Evolutionary conservation across 1,139 yeast species (phyloP).

Genomic region (Candida pseudoviswanathii): DNA sequence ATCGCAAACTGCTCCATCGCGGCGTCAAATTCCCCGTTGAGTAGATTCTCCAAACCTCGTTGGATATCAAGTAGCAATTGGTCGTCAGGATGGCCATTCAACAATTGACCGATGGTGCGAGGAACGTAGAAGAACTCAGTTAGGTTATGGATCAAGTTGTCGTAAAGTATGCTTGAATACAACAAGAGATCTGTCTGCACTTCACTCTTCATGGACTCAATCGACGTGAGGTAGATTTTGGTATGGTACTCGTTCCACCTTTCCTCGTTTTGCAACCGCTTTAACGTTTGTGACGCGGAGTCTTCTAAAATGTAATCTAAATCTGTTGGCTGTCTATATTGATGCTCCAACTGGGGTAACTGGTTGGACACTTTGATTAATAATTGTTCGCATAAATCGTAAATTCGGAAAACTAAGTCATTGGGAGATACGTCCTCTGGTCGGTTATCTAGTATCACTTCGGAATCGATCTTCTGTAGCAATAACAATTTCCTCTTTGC

Average conservation of each 20-base stretch:
- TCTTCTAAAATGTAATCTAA: conserved; percentile 51
- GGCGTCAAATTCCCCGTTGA: conserved; percentile 42
- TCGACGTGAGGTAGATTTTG: conserved; percentile 37
- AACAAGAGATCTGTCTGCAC: conserved; percentile 57
- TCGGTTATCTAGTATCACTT: conserved; percentile 21
- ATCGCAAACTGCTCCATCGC: conserved; percentile 34
- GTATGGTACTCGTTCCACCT: conserved; percentile 55
- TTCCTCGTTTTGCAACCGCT: conserved; percentile 51
- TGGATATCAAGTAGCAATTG: conserved; percentile 15
- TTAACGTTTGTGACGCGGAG: conserved; percentile 44
- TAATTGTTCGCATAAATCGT: conserved; percentile 28
- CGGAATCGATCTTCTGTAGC: conserved; percentile 43
- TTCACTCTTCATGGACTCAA: conserved; percentile 45
- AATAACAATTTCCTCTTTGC: conserved; percentile 61
- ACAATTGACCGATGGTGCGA: conserved; percentile 7
- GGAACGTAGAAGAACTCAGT: conserved; percentile 24
- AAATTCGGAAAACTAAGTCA: conserved; percentile 8
- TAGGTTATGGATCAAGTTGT: conserved; percentile 36
- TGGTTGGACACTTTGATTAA: conserved; percentile 37
- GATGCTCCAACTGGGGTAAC: conserved; percentile 51
- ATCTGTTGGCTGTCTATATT: conserved; percentile 52
- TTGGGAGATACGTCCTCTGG: conserved; percentile 2
- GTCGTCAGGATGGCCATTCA: conserved; percentile 1
- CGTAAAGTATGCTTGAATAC: conserved; percentile 54
- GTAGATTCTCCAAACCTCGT: conserved; percentile 27